Base-by-base conservation (phyloP, 306 rosid genomes). In the Clitoria ternatea region DNA sequence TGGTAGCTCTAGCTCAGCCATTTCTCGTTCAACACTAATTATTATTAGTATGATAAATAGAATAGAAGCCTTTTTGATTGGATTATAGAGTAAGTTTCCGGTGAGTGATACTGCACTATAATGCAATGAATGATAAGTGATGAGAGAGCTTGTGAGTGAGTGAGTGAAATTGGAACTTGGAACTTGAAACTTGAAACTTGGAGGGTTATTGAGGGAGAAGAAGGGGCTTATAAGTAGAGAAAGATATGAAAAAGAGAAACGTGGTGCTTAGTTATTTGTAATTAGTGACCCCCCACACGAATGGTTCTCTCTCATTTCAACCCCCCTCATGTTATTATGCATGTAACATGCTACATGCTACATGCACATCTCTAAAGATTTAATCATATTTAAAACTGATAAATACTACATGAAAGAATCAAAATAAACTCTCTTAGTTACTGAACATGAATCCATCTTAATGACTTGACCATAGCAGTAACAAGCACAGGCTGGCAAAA, bases 1-100 rank as follows among this genome's bases (percentile, higher is more conserved):
- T 0, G 50, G 70, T 49, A 49, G 73, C 76, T 87, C 85, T 49
- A 49, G 73, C 76, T 87, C 85, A 49, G 80, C 82, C 91, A 85
- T 81, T 72, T 53, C 15, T 53, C 15, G 7, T 8, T 61, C 11
- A n/a, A n/a, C n/a, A n/a, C n/a, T n/a, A n/a, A n/a, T n/a, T n/a
- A n/a, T n/a, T n/a, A n/a, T n/a, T n/a, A n/a, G n/a, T n/a, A n/a
- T n/a, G n/a, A n/a, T n/a, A n/a, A n/a, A n/a, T n/a, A n/a, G n/a
- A n/a, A n/a, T n/a, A n/a, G n/a, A n/a, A n/a, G n/a, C n/a, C n/a
- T n/a, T 19, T 60, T 19, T 8, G 24, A 37, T 36, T 12, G 44
- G 29, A 26, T 6, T n/a, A 49, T 45, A 4, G 53, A 5, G 13
- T 24, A 5, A 36, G 7, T 29, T 18, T 1, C 30, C 1, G 1